phyloP scores from a whole-genome alignment of 2,329 filamentous ascomycete species.

The Epichloe typhina region DNA sequence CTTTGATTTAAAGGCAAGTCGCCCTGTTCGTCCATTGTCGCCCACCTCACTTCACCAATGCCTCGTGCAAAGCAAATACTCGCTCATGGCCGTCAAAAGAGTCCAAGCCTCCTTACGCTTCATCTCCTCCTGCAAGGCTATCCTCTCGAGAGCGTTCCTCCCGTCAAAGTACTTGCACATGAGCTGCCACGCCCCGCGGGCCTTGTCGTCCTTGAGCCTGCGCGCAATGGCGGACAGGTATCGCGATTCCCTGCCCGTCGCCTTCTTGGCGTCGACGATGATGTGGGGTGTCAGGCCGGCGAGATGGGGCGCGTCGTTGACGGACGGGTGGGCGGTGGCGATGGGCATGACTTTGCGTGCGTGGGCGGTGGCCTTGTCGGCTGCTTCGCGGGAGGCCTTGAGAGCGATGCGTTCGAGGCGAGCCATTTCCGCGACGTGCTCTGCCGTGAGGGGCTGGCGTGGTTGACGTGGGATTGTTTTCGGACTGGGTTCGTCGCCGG shows the following conservation, averaged over 20 bases:
- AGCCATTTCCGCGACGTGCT: slow-evolving; percentile 47
- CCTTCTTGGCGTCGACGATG: slow-evolving; percentile 66
- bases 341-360: slow-evolving; percentile 35
- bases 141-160: slow-evolving; percentile 68
- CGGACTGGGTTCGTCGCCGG: slow-evolving; percentile 1
- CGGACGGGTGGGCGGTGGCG: slow-evolving; percentile 39
- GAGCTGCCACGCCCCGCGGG: slow-evolving; percentile 55
- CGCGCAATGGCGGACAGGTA: slow-evolving; percentile 50
- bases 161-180: slow-evolving; percentile 86
- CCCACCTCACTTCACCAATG: slow-evolving; percentile 43
- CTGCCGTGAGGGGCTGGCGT: slow-evolving; percentile 26
- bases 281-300: slow-evolving; percentile 47
- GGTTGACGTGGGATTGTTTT: neutral
- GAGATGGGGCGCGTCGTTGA: slow-evolving; percentile 45
- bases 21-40: too few species aligned
- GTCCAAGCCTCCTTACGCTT: slow-evolving; percentile 73
- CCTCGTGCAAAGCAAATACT: slow-evolving; percentile 52
- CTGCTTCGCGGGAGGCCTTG: slow-evolving; percentile 39
- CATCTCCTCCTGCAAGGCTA: slow-evolving; percentile 72
- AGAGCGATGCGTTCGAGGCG: slow-evolving; percentile 45
- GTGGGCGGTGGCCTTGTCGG: slow-evolving; percentile 43
- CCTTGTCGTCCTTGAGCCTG: slow-evolving; percentile 40
- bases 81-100: slow-evolving; percentile 49
- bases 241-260: slow-evolving; percentile 63
- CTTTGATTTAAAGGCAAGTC: too few species aligned